phyloP scores from a whole-genome alignment of 2,329 filamentous ascomycete genomes.

The Zalaria sp. region DNA sequence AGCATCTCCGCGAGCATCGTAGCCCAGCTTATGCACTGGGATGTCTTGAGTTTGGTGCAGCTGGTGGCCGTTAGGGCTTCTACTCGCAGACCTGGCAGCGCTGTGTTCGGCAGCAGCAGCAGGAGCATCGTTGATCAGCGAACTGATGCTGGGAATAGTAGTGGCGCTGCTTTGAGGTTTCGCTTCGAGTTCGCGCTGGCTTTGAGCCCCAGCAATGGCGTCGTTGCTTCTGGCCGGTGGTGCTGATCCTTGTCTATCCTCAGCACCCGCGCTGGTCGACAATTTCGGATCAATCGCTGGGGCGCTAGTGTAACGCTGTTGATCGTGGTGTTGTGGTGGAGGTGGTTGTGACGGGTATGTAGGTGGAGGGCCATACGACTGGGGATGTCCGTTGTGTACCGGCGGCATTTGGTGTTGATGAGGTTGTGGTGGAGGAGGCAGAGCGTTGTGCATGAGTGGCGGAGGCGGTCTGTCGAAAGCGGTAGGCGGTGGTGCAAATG shows the following conservation, averaged over 20 bases:
- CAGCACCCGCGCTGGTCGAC: background rate
- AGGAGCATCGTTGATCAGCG: constrained; percentile 25
- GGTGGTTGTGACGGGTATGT: background rate
- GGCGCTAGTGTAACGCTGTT: constrained; percentile 10
- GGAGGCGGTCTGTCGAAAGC: constrained; percentile 26
- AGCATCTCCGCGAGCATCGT: constrained; percentile 20
- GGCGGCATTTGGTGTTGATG: constrained; percentile 15
- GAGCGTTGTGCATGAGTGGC: constrained; percentile 18
- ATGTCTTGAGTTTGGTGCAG: constrained; percentile 19
- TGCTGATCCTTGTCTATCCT: background rate
- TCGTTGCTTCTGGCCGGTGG: constrained; percentile 3
- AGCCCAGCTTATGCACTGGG: constrained; percentile 22
- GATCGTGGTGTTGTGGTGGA: constrained; percentile 13
- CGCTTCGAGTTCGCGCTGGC: background rate
- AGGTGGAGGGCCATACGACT: constrained; percentile 1
- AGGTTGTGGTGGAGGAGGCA: constrained; percentile 17
- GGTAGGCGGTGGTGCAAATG: constrained; percentile 12
- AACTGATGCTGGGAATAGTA: constrained; percentile 40
- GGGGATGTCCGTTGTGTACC: constrained; percentile 14
- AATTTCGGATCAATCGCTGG: background rate
- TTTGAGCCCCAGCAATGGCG: background rate
- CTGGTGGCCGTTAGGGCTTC: constrained; percentile 13
- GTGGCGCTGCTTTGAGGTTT: constrained; percentile 11
- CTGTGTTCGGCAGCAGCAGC: constrained; percentile 8
- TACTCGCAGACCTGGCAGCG: constrained; percentile 13